phyloP scores from a whole-genome alignment of 371 early-diverging fungal species.

The Haplosporangium sp. region DNA sequence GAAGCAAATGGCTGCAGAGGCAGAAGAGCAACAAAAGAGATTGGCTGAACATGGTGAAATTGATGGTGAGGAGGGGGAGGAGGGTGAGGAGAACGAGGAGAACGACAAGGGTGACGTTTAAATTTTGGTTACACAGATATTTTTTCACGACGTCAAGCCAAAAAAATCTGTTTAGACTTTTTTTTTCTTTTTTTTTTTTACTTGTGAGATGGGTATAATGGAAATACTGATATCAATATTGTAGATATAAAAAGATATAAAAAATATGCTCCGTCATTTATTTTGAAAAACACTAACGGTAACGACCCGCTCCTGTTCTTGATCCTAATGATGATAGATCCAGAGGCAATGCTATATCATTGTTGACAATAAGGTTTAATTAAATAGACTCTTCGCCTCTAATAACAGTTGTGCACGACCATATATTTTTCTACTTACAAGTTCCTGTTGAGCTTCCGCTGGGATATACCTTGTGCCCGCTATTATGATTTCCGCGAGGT shows the following conservation, averaged over 20 bases:
- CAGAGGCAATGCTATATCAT: slow-evolving; percentile 28
- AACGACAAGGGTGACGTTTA: no score
- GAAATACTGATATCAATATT: neutral
- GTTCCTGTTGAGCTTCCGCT: slow-evolving; percentile 44
- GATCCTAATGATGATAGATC: slow-evolving; percentile 26
- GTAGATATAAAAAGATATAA: neutral
- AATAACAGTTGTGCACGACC: neutral
- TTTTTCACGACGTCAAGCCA: no score
- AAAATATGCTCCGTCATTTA: neutral
- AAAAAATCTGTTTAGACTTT: no score
- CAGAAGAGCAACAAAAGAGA: slow-evolving; percentile 33
- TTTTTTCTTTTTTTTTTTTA: no score
- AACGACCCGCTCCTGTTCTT: slow-evolving; percentile 34
- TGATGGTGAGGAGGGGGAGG: neutral
- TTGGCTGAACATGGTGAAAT: slow-evolving; percentile 10
- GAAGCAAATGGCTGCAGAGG: slow-evolving; percentile 40
- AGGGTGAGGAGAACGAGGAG: no score
- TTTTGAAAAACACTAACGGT: slow-evolving; percentile 14
- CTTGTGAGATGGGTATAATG: no score
- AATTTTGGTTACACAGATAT: no score
- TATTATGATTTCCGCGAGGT: slow-evolving; percentile 25
- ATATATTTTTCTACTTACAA: slow-evolving; percentile 21
- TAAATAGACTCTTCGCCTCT: neutral
- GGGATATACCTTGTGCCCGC: slow-evolving; percentile 29
- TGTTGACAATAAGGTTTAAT: neutral